Conservation (phyloP, 78 protist genomes). For the Paulinella micropora region DNA sequence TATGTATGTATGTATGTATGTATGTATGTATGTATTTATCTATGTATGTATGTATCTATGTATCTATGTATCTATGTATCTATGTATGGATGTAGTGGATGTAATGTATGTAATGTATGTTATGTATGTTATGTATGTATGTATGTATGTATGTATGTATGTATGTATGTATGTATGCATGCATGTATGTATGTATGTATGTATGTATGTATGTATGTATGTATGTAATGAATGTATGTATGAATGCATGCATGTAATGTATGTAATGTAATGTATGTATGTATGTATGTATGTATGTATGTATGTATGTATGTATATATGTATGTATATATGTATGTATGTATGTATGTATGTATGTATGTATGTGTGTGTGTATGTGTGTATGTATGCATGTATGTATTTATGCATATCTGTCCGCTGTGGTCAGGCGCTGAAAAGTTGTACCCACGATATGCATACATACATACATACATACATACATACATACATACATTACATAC, state of each 20-base stretch:
- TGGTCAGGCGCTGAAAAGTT: too few species aligned
- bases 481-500: too few species aligned
- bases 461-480: too few species aligned
- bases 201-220: background rate
- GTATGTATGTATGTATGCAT: background rate
- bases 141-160: background rate
- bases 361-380: background rate
- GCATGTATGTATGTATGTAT: background rate
- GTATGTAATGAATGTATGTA: too few species aligned
- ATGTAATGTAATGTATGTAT: background rate
- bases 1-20: too few species aligned
- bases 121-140: background rate
- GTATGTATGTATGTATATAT: background rate
- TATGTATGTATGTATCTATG: background rate
- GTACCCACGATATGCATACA: too few species aligned
- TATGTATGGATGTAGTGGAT: background rate
- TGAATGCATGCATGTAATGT: background rate
- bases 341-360: background rate
- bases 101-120: background rate
- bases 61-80: background rate
- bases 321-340: background rate
- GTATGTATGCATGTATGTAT: background rate
- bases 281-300: background rate
- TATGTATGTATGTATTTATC: background rate
- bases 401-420: background rate